Evolutionary conservation across 208 protist species (phyloP), one percentile per base, ranked within the genome.

Genomic region (Acanthamoeba lenticulata): DNA sequence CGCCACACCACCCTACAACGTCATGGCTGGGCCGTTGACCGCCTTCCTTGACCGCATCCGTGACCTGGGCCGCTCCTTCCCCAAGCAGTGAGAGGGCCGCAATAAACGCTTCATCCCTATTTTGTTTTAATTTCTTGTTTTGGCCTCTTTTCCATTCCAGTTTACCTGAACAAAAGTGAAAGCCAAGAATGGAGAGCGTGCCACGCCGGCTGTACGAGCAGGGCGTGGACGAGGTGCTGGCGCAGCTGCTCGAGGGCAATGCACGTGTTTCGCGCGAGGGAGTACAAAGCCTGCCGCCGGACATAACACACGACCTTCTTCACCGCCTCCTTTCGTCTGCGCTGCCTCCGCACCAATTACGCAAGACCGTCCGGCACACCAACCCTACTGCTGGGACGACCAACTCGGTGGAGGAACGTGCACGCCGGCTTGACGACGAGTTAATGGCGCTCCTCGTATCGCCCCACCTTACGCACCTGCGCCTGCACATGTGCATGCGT

Each of bases 1-100:
- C 2, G 40, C 45, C 1, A 90, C 83, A 7, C 83, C 83, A 13
- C 83, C 83, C 34, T 90, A 47, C 21, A 90, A 90, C 83, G 40
- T 69, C 34, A 90, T 90, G 83, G 83, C 83, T 24, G 83, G 52
- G 2, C 83, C 83, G 0, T 24, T 90, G 44, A n/a, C 83, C 36
- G 45, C 83, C 55, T 90, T 90, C 52, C 32, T 90, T 3, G 83
- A 90, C 52, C 45, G 83, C 19, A 36, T 90, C 49, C n/a, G 55
- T 0, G 83, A 90, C 34, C 55, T 90, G 1, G 83, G 83, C 49
- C 45, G 83, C 2, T 42, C 45, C 52, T 69, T 69, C 36, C 52
- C 83, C 36, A 69, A 69, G 27, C n/a, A 90, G 83, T 90, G 52
- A 90, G 32, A 44, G 27, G 27, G 17, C 11, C 21, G 47, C n/a